A percentile compares a stretch with the other conserved stretches of the same genome.
These are phyloP conservation scores for Ustilaginoidea virens DNA, from an alignment of 2,329 filamentous ascomycete genomes.

Conservation along the genomic window DNA sequence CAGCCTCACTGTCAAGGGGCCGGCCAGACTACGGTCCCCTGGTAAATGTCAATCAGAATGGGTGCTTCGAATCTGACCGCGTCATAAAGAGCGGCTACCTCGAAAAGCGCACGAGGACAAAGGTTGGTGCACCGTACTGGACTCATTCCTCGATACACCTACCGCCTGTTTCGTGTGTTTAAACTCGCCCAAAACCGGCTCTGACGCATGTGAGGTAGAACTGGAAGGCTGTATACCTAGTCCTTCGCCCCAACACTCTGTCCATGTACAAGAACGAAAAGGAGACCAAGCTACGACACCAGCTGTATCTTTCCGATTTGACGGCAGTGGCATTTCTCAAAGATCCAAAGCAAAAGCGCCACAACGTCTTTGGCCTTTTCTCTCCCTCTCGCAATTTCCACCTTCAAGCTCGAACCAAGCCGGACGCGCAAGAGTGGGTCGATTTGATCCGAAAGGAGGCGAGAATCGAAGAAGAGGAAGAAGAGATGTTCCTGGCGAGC, in stretches of 20 bases:
- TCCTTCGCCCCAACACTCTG: constrained; percentile 76
- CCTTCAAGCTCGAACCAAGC: constrained; percentile 57
- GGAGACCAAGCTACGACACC: constrained; percentile 77
- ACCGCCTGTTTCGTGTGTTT: no score
- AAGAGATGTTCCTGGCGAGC: constrained; percentile 62
- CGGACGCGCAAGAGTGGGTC: constrained; percentile 79
- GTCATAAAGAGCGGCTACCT: constrained; percentile 82
- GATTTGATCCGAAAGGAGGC: constrained; percentile 64
- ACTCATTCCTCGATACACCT: no score
- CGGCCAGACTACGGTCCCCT: constrained; percentile 41
- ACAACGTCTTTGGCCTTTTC: constrained; percentile 85
- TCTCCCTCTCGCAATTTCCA: constrained; percentile 85
- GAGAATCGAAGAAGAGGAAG: constrained; percentile 75
- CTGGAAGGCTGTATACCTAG: constrained; percentile 82
- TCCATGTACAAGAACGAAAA: constrained; percentile 89
- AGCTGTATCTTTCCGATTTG: constrained; percentile 76
- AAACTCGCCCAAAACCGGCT: no score
- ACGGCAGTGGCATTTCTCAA: constrained; percentile 82
- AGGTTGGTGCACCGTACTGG: constrained; percentile 34
- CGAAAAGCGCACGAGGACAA: constrained; percentile 84
- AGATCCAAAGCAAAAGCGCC: constrained; percentile 73
- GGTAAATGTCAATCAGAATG: constrained; percentile 84
- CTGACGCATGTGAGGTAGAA: constrained; percentile 33
- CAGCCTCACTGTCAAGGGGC: constrained; percentile 11
- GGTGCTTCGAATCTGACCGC: constrained; percentile 89